Base-by-base conservation (phyloP, 2,329 filamentous ascomycete species). In the Nigrospora osmanthi region DNA sequence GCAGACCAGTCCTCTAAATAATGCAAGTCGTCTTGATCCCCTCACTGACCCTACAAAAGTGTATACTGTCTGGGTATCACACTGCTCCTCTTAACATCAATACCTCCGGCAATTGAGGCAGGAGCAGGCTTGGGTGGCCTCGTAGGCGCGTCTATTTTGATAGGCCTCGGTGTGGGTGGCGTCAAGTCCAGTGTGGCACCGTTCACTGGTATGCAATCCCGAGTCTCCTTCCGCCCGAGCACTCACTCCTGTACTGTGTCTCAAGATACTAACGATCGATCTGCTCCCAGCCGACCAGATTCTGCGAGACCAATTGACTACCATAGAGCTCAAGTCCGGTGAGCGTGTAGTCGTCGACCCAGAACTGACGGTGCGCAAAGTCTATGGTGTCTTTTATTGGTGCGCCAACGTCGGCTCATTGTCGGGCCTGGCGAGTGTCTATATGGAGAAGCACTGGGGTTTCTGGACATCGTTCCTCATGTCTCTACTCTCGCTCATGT, bases 351-450 rank as follows among this genome's bases (percentile, higher is more conserved):
- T 49, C 3, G 32, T 13, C 2, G 42, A 34, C 31, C 42, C 42
- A 34, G 42, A 49, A 16, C 14, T 49, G 3, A 47, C 49, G 2
- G 49, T 51, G 15, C 44, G 41, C 14, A 44, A 50, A 28, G 45
- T 50, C n/a, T 49, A 45, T 38, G 49, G 45, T n/a, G 43, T 32
- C 13, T 50, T 49, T 11, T 50, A 41, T 33, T 50, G 46, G 49
- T 50, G 6, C 12, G 33, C 33, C 33, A 35, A 35, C 33, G 33
- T 35, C 33, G 33, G 33, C 33, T 35, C 33, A 3, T 9, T 35
- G 9, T 13, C n/a, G 9, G 33, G 33, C 12, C 16, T 38, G 35
- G 16, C 35, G 35, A 38, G 35, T 38, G 47, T 49, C 13, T 16
- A 9, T 23, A 31, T 51, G 9, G 49, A 49, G 36, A 49, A 41